Conservation (phyloP, 2,329 filamentous ascomycete genomes). For the Penicillium sp. region DNA sequence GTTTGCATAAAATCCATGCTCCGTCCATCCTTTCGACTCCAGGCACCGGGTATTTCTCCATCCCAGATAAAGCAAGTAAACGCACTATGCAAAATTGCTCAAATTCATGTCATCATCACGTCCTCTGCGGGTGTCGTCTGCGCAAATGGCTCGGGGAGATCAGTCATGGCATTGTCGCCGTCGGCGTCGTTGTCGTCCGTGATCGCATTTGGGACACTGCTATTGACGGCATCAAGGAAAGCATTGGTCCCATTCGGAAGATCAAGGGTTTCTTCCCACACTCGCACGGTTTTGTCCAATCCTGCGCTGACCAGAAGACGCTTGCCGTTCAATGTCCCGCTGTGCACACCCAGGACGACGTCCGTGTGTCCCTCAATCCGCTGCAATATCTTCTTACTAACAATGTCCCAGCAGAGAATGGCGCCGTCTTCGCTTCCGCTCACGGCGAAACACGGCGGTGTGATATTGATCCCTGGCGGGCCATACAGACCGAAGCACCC, state of each 20-base stretch:
- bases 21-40: constrained; percentile 3
- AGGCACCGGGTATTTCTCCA: constrained; percentile 9
- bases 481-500: constrained; percentile 72
- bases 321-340: constrained; percentile 48
- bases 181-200: constrained; percentile 7
- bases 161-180: constrained; percentile 18
- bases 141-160: constrained; percentile 11
- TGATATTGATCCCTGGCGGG: constrained; percentile 33
- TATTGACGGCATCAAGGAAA: neutral
- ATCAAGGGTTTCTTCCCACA: constrained; percentile 50
- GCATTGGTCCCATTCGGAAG: neutral
- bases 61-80: constrained; percentile 2
- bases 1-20: too few relatives aligned
- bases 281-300: constrained; percentile 55
- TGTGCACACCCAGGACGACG: constrained; percentile 55
- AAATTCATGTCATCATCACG: constrained; percentile 14
- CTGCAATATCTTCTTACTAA: constrained; percentile 76
- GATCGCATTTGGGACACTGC: constrained; percentile 1
- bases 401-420: constrained; percentile 85
- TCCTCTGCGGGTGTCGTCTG: constrained; percentile 15
- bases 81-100: constrained; percentile 1
- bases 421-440: constrained; percentile 84
- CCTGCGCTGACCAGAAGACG: constrained; percentile 56
- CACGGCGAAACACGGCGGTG: constrained; percentile 55
- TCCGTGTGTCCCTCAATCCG: constrained; percentile 52